These are phyloP conservation scores for Cadophora sp. DNA, from an alignment of 2,329 filamentous ascomycete species.

Conservation along the genomic window DNA sequence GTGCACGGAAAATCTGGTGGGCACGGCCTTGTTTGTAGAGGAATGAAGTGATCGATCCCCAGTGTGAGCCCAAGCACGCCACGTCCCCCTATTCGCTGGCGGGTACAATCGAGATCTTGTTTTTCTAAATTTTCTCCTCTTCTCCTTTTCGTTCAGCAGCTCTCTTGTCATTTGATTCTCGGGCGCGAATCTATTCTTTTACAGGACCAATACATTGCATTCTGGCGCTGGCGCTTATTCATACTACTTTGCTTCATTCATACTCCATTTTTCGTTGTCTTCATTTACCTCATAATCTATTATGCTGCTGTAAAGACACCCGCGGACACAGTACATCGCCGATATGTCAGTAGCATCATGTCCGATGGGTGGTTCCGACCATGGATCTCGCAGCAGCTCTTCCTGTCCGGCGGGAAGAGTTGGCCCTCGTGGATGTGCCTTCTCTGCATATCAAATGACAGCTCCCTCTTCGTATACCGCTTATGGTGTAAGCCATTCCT, in stretches of 20 bases:
- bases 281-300: no score
- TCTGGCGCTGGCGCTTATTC: constrained; percentile 1
- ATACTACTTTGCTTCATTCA: neutral
- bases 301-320: neutral
- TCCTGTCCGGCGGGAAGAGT: neutral
- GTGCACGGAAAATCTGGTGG: neutral
- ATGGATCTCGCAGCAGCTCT: neutral
- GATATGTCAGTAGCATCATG: neutral
- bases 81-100: neutral
- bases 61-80: neutral
- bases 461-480: neutral
- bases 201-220: neutral
- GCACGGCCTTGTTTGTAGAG: neutral
- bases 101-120: neutral
- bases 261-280: neutral
- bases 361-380: constrained; percentile 1
- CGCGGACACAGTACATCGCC: neutral
- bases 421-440: neutral
- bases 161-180: neutral
- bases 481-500: neutral
- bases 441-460: constrained; percentile 4
- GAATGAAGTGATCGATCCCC: neutral
- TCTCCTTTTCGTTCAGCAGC: neutral
- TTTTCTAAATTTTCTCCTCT: neutral
- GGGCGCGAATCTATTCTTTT: neutral